Base-by-base conservation (phyloP, 2,329 filamentous ascomycete genomes). In the Aureobasidium sp. region DNA sequence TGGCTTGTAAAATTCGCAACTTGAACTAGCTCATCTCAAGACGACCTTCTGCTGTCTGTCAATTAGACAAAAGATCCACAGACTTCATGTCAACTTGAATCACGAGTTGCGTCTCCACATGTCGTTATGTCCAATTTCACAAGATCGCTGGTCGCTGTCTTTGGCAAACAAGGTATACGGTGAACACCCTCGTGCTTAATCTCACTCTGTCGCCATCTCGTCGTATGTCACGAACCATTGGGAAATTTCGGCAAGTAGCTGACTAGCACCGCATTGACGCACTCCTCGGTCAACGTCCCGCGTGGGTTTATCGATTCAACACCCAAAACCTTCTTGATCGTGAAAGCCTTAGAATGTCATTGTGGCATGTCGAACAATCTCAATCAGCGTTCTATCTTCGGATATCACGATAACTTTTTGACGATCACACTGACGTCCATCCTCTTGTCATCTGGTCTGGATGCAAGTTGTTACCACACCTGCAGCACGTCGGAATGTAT, bases 401-500 rank as follows among this genome's bases (percentile, higher is more conserved):
- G n/a, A 6, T 27, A 9, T 57, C 37, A 45, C 17, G 36, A 22
- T 29, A 9, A 22, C 39, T 47, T 61, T 29, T 61, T 49, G 29
- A 55, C 27, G n/a, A 61, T 22, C 15, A 39, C 29, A 20, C 36
- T 37, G 2, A 29, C 1, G 20, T 31, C 20, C 4, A 17, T 31
- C n/a, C 29, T 39, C 20, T n/a, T 37, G 15, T 53, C 8, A 6
- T 29, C 42, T 39, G 55, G 15, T 3, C 36, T 29, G 22, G n/a
- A 8, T 17, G 7, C 59, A 25, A 53, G 14, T 9, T 48, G 48
- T 34, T 52, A 31, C 6, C 62, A 25, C 17, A 57, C 15, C 25
- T 58, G 37, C 34, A 15, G 27, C 36, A 27, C 59, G 8, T 69
- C 67, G n/a, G 70, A 59, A 6, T 72, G 70, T n/a, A 69, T 62